Conservation (phyloP, 192 early-diverging fungal genomes). For the Coemansia sp. region DNA sequence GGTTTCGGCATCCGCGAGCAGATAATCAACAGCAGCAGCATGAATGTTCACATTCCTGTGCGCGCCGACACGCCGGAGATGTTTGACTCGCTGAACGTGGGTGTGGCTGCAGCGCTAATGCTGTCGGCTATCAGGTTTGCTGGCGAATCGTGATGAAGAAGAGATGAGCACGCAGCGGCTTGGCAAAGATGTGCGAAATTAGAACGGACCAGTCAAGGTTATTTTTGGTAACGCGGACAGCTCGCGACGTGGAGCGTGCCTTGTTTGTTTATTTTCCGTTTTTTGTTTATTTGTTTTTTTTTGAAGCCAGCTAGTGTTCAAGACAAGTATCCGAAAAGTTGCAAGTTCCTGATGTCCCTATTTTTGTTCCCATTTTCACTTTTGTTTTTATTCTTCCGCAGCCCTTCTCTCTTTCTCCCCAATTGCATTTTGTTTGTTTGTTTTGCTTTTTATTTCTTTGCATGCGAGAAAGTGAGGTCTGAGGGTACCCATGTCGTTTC, state of each 20-base stretch:
- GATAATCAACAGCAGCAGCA: slow-evolving; percentile 17
- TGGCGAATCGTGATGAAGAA: slow-evolving; percentile 8
- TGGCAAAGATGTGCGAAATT: too few species aligned
- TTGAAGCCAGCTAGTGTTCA: background rate
- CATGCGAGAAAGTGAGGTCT: background rate
- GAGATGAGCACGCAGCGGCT: background rate
- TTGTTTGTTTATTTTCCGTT: background rate
- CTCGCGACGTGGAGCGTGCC: too few species aligned
- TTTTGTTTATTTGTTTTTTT: background rate
- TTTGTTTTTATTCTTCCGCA: background rate
- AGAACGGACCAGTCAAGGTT: too few species aligned
- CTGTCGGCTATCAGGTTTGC: slow-evolving; percentile 24
- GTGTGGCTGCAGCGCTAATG: slow-evolving; percentile 44
- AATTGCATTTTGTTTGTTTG: background rate
- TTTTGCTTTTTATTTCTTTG: background rate
- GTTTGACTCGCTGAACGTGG: slow-evolving; percentile 53
- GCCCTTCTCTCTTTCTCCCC: background rate
- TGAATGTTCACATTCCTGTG: slow-evolving; percentile 35
- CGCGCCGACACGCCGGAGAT: slow-evolving; percentile 18
- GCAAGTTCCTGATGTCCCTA: too few species aligned
- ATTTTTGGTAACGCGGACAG: too few species aligned
- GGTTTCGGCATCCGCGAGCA: slow-evolving; percentile 15
- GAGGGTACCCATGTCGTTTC: background rate
- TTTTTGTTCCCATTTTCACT: too few species aligned
- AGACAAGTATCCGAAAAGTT: too few species aligned